phyloP scores from a whole-genome alignment of 2,329 filamentous ascomycete genomes.

The Pseudogymnoascus sp. region DNA sequence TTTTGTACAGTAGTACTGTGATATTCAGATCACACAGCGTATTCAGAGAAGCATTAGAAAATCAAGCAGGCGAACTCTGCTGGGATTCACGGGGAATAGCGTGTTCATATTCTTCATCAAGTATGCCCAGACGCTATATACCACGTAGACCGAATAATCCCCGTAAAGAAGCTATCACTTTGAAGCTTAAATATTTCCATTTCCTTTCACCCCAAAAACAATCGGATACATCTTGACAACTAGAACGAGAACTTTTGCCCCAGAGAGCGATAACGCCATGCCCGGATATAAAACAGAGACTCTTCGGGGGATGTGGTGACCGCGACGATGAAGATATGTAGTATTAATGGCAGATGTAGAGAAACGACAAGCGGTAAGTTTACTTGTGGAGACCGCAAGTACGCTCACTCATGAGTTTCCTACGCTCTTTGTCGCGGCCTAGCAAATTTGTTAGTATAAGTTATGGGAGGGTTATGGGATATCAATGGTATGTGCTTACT shows the following conservation, averaged over 20 bases:
- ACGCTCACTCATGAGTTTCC: constrained; percentile 57
- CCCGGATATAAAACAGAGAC: constrained; percentile 7
- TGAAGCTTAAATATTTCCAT: constrained; percentile 6
- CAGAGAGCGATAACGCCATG: constrained; percentile 5
- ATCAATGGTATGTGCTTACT: constrained; percentile 38
- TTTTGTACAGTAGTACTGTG: background rate
- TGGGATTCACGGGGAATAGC: background rate
- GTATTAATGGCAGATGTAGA: constrained; percentile 8
- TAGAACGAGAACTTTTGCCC: constrained; percentile 7
- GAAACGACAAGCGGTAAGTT: background rate
- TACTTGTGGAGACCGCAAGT: constrained; percentile 43
- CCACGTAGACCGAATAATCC: constrained; percentile 6
- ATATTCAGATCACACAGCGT: constrained; percentile 3
- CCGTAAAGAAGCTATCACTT: background rate
- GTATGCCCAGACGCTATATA: background rate
- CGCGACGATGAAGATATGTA: constrained; percentile 7
- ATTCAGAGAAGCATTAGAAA: background rate
- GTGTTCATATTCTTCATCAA: constrained; percentile 5
- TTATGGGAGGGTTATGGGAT: constrained; percentile 13
- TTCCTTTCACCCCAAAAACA: constrained; percentile 2
- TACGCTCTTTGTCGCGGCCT: constrained; percentile 61
- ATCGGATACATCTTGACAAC: constrained; percentile 5
- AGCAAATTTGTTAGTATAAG: constrained; percentile 29
- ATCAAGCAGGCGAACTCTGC: background rate
- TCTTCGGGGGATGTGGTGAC: constrained; percentile 3